Base-by-base conservation (phyloP, 768 basidiomycete species). In the Auriscalpium microsporum region DNA sequence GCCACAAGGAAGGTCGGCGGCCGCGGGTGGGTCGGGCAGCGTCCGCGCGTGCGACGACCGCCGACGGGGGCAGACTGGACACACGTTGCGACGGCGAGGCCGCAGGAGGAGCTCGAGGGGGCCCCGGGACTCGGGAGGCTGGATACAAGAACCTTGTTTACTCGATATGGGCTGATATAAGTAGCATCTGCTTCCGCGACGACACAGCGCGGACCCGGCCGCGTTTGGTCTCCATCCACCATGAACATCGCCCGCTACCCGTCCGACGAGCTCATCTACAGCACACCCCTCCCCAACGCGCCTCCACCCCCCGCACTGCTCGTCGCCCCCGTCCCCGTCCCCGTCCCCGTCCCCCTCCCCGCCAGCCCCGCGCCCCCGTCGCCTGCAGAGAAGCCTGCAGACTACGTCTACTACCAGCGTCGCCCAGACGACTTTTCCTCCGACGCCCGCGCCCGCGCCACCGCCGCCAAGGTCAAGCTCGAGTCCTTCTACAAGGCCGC, bases 401-500 rank as follows among this genome's bases (percentile, higher is more conserved):
- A 94, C 78, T 94, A 97, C 75, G 92, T 96, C 52, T 91, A 90
- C 72, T 99, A 97, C 68, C 86, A 94, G 62, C 81, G 95, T 58
- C 85, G 79, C 45, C 79, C 86, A 3, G 70, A 75, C 49, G 81
- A 81, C 38, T 90, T 95, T 69, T 87, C 89, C 7, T 85, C 89
- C 50, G 83, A 87, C 56, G 85, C 90, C 17, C 69, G 86, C 61
- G 85, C 90, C 44, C 86, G 86, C 60, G 90, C 91, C 10, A 94
- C 93, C 69, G 83, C 81, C 35, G 94, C 94, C 2, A 94, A 95
- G 69, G 77, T 97, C 71, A 96, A 95, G 72, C 78, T 98, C 49
- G 94, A 98, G 71, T 86, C 94, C 66, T 95, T 86, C 67, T 99
- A 97, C 74, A 96, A 96, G 70, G 84, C 95, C 44, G 90, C 91